Conservation (phyloP, 2,329 filamentous ascomycete genomes). For the Calonectria henricotiae region DNA sequence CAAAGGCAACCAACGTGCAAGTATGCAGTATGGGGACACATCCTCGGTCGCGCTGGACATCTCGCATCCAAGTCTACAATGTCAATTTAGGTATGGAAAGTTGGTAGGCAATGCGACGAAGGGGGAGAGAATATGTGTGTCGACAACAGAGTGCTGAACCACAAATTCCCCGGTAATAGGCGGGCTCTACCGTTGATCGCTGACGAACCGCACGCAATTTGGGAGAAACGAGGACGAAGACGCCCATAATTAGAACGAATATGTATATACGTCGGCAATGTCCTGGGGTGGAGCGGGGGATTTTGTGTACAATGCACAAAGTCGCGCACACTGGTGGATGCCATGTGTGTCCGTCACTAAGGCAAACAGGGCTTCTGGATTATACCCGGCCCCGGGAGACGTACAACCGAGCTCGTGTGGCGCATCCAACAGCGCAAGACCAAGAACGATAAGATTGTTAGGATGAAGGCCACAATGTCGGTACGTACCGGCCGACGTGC, state of each 20-base stretch:
- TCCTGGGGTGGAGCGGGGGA: constrained; percentile 29
- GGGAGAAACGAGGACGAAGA: constrained; percentile 13
- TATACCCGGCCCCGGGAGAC: constrained; percentile 26
- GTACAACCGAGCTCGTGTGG: constrained; percentile 28
- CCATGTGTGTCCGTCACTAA: constrained; percentile 28
- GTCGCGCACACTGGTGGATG: constrained; percentile 31
- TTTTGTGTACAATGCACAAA: constrained; percentile 33
- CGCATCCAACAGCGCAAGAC: constrained; percentile 15
- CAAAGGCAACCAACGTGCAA: not conserved
- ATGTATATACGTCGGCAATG: constrained; percentile 20
- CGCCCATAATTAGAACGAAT: constrained; percentile 8
- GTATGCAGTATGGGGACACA: not conserved
- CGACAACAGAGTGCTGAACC: constrained; percentile 6
- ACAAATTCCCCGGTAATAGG: constrained; percentile 18
- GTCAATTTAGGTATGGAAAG: constrained; percentile 8
- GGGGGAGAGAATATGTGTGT: not conserved
- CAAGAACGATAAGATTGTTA: constrained; percentile 31
- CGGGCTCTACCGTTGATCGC: constrained; percentile 2
- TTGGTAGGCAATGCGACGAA: constrained; percentile 22
- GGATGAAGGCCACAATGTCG: constrained; percentile 31
- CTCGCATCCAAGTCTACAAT: not conserved
- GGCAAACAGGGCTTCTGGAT: constrained; percentile 33
- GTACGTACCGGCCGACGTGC: constrained; percentile 31
- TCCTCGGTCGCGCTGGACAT: not conserved
- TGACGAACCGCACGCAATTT: constrained; percentile 21